These are phyloP conservation scores for Sambucus nigra DNA, from an alignment of 129 eudicot genomes.

Conservation along the genomic window DNA sequence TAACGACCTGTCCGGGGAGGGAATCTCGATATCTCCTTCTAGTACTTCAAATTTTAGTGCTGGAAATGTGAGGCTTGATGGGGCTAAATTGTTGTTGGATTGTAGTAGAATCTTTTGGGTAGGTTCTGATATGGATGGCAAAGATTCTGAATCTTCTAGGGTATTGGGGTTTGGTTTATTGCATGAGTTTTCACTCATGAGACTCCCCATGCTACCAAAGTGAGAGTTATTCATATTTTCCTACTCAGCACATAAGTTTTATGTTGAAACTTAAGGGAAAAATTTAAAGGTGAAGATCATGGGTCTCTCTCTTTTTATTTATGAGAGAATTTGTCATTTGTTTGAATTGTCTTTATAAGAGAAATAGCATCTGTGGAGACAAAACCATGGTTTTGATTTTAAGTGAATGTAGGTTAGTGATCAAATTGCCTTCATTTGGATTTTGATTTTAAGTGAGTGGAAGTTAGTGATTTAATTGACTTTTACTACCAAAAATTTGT, in stretches of 20 bases:
- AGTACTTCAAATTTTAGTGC: constrained; percentile 32
- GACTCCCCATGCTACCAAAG: constrained; percentile 26
- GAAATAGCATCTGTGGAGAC: constrained; percentile 22
- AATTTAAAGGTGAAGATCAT: constrained; percentile 21
- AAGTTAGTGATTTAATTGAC: too few relatives aligned
- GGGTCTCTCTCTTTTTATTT: constrained; percentile 16
- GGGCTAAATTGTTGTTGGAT: constrained; percentile 16
- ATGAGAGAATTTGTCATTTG: constrained; percentile 7
- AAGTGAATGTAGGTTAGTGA: constrained; percentile 32
- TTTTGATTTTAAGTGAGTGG: too few relatives aligned
- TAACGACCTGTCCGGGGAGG: constrained; percentile 52
- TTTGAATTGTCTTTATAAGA: constrained; percentile 5
- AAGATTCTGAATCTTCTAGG: constrained; percentile 6
- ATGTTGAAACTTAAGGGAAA: background rate
- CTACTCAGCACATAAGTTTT: background rate
- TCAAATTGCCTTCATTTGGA: constrained; percentile 16
- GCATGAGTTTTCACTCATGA: constrained; percentile 31
- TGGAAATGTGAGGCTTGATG: constrained; percentile 35
- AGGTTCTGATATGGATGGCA: constrained; percentile 6
- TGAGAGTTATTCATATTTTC: constrained; percentile 30
- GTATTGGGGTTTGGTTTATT: constrained; percentile 26
- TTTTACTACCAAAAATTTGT: too few relatives aligned
- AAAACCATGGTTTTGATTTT: background rate
- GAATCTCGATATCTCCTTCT: constrained; percentile 35
- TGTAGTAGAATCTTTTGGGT: constrained; percentile 20